These are phyloP conservation scores for Solanum virginianum DNA, from an alignment of 257 asterid genomes.

Conservation along the genomic window DNA sequence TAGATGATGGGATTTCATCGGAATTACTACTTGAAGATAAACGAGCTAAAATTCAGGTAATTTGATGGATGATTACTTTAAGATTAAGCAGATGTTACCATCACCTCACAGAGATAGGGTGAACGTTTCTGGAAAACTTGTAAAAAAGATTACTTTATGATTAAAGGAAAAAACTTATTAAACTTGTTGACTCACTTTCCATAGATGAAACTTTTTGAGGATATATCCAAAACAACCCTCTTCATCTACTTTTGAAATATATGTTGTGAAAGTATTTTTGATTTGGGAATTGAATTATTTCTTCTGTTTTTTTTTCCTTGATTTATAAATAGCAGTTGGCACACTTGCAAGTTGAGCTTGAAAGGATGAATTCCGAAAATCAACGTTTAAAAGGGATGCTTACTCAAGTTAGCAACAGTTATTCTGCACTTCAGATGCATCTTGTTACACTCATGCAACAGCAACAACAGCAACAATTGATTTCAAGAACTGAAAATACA, in stretches of 20 bases:
- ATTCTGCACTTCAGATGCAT: constrained; percentile 55
- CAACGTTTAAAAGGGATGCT: constrained; percentile 69
- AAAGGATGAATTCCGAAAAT: constrained; percentile 63
- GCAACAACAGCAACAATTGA: constrained; percentile 6
- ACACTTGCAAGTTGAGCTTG: constrained; percentile 55
- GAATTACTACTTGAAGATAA: constrained; percentile 29
- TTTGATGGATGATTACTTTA: background rate
- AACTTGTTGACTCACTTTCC: background rate
- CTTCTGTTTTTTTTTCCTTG: background rate
- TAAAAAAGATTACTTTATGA: background rate
- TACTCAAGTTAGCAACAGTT: constrained; percentile 49
- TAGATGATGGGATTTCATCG: constrained; percentile 52
- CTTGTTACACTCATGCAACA: constrained; percentile 34
- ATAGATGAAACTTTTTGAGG: too few species aligned
- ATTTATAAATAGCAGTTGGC: constrained; percentile 23
- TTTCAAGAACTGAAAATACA: constrained; percentile 1
- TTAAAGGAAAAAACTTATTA: background rate
- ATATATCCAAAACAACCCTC: too few species aligned
- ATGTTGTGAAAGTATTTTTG: background rate
- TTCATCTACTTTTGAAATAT: too few species aligned
- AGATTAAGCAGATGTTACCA: too few species aligned
- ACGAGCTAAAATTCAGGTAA: constrained; percentile 56
- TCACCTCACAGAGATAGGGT: too few species aligned
- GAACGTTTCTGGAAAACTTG: too few species aligned
- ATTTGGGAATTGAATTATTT: background rate